A percentile compares a stretch with the other conserved stretches of the same genome.
Evolutionary conservation across 495 filamentous ascomycete species (phyloP).

Genomic region (Trichoderma reesei): DNA sequence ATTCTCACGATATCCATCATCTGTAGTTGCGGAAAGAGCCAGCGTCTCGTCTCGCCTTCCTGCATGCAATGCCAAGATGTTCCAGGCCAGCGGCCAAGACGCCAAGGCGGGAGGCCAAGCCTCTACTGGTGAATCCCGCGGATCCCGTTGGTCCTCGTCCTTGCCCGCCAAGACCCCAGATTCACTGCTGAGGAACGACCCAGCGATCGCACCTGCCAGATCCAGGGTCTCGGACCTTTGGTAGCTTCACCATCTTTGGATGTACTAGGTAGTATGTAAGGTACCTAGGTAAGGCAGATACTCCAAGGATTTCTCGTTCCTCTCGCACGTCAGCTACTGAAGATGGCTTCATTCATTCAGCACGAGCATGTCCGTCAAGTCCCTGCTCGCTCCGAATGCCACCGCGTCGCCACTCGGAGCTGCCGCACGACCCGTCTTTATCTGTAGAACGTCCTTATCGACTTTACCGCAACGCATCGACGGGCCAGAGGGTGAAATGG

Average conservation of each 20-base stretch:
- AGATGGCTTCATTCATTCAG: no score
- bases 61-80: neutral
- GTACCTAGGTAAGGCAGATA: no score
- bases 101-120: conserved; percentile 3
- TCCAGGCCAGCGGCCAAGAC: neutral
- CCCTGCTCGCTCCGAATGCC: no score
- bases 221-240: neutral
- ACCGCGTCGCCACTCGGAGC: no score
- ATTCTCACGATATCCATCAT: neutral
- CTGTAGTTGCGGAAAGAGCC: neutral
- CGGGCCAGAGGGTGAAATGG: neutral
- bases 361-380: no score
- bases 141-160: neutral
- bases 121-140: neutral
- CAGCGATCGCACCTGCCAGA: conserved; percentile 3
- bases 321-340: no score
- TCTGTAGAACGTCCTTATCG: neutral
- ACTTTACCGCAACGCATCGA: neutral
- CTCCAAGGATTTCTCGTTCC: no score
- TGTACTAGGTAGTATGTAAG: no score
- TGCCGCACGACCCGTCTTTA: no score
- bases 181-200: neutral
- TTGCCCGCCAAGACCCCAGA: neutral
- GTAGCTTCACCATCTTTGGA: neutral
- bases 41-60: neutral